Conservation (phyloP, 1,284 basidiomycete genomes). For the Microbotryum saponariae region DNA sequence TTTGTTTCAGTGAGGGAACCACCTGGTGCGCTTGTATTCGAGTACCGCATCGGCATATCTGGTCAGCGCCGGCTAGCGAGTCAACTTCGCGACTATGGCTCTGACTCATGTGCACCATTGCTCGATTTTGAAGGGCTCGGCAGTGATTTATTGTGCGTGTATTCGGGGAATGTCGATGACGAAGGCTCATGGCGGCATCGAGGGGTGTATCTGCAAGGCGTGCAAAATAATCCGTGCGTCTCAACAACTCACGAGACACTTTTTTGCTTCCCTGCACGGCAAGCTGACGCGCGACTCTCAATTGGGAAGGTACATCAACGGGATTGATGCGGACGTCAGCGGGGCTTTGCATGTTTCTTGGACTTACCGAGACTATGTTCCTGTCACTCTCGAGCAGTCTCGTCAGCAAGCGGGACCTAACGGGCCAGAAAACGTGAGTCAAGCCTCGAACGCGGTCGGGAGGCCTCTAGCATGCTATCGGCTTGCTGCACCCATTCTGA, state of each 20-base stretch:
- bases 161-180: neutral
- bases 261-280: too few relatives aligned
- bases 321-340: conserved; percentile 43
- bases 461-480: too few relatives aligned
- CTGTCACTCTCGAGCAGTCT: conserved; percentile 44
- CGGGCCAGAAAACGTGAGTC: conserved; percentile 46
- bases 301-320: conserved; percentile 46
- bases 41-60: conserved; percentile 45
- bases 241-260: conserved; percentile 17
- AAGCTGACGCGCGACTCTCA: too few relatives aligned
- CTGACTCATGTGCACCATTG: too few relatives aligned
- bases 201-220: neutral
- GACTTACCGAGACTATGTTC: conserved; percentile 48
- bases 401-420: conserved; percentile 48
- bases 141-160: neutral
- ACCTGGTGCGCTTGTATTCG: conserved; percentile 41
- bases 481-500: too few relatives aligned
- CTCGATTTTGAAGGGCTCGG: conserved; percentile 28
- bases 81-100: too few relatives aligned
- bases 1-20: conserved; percentile 39
- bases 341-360: conserved; percentile 44
- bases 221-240: neutral
- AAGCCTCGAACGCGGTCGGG: neutral
- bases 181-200: neutral
- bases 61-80: too few relatives aligned